Evolutionary conservation across 768 basidiomycete genomes (phyloP), one percentile per base, ranked within the genome.

Genomic region (Mycena albidolilacea): DNA sequence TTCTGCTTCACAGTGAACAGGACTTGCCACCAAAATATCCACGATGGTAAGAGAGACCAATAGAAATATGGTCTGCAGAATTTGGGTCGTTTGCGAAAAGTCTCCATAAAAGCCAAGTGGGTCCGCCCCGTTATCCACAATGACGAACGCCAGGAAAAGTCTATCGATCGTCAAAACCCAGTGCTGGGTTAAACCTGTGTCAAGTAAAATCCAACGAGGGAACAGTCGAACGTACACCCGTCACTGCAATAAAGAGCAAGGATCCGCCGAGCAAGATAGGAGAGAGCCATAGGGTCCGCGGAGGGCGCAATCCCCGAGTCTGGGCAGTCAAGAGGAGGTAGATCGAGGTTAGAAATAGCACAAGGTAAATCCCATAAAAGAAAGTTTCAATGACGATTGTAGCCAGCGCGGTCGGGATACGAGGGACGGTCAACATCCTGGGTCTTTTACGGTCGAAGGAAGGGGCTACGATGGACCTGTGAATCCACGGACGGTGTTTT

Each of bases 401-500:
- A 41, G 65, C 71, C 41, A 67, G 65, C 5, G 71, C 71, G 17
- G 71, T 12, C 14, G 71, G 41, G 7, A 57, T 58, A n/a, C 71
- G 71, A 19, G 71, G 71, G 71, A 72, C 44, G 66, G 59, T 72
- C 71, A 64, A 72, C 71, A 72, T 72, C 71, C 66, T 67, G 60
- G 37, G 54, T 21, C 30, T 30, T 30, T 30, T 30, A 30, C 30
- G 30, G 30, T 30, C 30, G 30, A 3, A 30, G 30, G 30, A 30
- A 30, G 30, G 30, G 30, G 30, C 30, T 30, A 30, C 1, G 30
- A 30, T 30, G 30, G 30, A 30, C 30, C 30, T 30, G 30, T 30
- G 30, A 30, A 30, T 30, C 30, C 30, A 30, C 3, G 30, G 30
- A 30, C 30, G 30, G 30, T 30, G 30, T 30, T 30, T 30, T 30